These are phyloP conservation scores for Elsinoe fawcettii DNA, from an alignment of 2,329 filamentous ascomycete species.

Conservation along the genomic window DNA sequence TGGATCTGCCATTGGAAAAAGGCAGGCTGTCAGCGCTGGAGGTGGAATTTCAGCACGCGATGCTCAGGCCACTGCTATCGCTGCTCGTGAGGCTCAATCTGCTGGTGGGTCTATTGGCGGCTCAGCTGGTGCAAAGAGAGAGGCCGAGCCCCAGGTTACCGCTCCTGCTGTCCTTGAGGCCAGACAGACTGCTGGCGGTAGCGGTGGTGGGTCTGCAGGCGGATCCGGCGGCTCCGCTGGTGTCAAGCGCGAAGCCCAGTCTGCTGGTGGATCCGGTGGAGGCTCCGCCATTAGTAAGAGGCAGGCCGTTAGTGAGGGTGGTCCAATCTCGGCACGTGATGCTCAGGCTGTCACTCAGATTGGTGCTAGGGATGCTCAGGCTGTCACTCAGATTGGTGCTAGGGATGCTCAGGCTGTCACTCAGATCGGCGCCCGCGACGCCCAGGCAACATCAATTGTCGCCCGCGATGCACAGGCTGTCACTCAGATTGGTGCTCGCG, in stretches of 20 bases:
- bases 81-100: not conserved
- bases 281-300: not conserved
- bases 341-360: not conserved
- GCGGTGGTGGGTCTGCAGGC: not conserved
- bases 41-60: not conserved
- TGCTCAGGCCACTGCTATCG: not conserved
- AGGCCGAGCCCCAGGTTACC: not conserved
- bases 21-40: not conserved
- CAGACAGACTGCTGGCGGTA: not conserved
- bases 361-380: not conserved
- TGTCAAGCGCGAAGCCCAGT: too few species aligned
- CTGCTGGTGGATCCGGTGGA: not conserved
- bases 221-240: not conserved
- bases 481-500: not conserved
- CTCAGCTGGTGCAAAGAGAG: not conserved
- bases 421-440: not conserved
- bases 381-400: not conserved
- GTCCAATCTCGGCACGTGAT: not conserved
- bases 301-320: not conserved
- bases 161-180: not conserved
- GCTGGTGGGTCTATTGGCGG: too few species aligned
- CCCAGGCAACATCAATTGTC: not conserved
- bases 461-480: not conserved
- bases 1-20: not conserved
- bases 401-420: not conserved